Evolutionary conservation across 441 rosid species (phyloP), one percentile per base, ranked within the genome.

Genomic region (Adansonia gregorii): DNA sequence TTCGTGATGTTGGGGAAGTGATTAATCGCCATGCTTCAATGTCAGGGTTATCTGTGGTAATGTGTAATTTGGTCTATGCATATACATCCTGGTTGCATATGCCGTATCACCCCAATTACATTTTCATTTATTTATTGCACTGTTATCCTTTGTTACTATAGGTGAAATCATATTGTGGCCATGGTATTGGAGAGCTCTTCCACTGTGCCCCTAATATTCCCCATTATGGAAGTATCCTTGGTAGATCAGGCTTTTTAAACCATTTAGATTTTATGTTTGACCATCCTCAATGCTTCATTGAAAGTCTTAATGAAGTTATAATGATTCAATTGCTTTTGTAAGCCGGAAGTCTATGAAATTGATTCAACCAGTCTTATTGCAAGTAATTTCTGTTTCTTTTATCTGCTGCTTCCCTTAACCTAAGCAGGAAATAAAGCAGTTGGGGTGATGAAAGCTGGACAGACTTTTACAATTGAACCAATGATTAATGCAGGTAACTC

Each of bases 201-300:
- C 99, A 96, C 82, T 94, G 97, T 70, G 98, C 99, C 8, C 99
- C 98, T 65, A 91, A 94, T 83, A 91, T 95, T 89, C 99, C 97
- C 52, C 98, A 96, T 82, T 96, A 96, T 74, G 92, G 87, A 78
- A 90, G 99, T 94, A 94, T 88, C 90, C 94, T 88, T 78, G 24
- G 43, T 70, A 70, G 80, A 75, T 31, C 51, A 67, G 12, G 43
- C 76, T 78, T 85, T 9, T 22, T 66, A 48, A 41, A 76, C 19
- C 20, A 8, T 24, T 12, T 67, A 15, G 54, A 39, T 51, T 52
- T 56, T 5, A 10, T 54, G 17, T 35, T 35, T 8, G 17, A 9
- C 65, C 54, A 39, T 66, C 19, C 51, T 58, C 9, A 12, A 3
- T 55, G 74, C 71, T 20, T 46, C 75, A 1, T 52, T 43, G 71